Conservation (phyloP, 768 basidiomycete species). For the Trametes cinnabarina region DNA sequence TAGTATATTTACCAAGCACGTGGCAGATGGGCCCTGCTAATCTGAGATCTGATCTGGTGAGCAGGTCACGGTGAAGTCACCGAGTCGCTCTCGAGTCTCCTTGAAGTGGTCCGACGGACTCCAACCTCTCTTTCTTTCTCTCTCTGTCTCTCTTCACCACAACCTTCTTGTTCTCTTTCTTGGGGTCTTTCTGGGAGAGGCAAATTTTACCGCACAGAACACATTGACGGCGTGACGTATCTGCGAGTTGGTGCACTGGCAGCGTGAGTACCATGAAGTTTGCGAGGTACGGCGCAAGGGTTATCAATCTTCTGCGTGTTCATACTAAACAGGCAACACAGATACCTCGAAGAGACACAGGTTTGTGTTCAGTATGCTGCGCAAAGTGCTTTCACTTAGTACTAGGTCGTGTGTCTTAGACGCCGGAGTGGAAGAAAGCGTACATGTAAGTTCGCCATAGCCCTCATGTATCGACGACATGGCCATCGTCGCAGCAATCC, state of each 20-base stretch:
- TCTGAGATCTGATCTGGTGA: background rate
- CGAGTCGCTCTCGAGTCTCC: background rate
- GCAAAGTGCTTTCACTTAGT: background rate
- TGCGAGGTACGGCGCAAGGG: background rate
- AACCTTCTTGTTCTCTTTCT: background rate
- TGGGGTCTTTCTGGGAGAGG: too few species aligned
- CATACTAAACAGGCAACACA: background rate
- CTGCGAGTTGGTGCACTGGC: too few species aligned
- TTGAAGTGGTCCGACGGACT: too few species aligned
- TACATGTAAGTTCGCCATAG: constrained; percentile 45
- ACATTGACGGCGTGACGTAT: too few species aligned
- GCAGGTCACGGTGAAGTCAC: constrained; percentile 6
- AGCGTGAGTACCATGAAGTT: constrained; percentile 10
- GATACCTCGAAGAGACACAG: constrained; percentile 18
- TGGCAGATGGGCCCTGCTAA: background rate
- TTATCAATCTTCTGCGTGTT: too few species aligned
- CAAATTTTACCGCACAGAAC: too few species aligned
- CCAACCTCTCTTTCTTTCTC: background rate
- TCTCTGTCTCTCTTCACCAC: background rate
- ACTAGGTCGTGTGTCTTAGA: background rate
- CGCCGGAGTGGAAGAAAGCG: constrained; percentile 19
- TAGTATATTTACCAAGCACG: constrained; percentile 4
- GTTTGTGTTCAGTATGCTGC: background rate
- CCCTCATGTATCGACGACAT: too few species aligned
- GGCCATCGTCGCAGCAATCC: too few species aligned